Conservation (phyloP, 2,329 filamentous ascomycete species). For the Periglandula ipomoeae region DNA sequence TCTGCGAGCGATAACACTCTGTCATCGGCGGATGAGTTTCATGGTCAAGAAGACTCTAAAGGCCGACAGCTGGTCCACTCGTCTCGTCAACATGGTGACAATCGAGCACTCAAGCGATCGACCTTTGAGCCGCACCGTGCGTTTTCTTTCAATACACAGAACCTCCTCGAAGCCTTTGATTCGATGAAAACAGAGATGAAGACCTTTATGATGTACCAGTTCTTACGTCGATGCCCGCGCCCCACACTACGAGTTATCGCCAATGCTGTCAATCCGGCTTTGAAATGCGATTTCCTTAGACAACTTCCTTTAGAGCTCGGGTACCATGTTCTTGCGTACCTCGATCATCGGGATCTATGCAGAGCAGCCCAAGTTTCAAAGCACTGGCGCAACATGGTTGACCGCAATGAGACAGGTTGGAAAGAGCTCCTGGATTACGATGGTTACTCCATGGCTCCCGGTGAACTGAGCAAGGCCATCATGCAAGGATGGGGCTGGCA, state of each 20-base stretch:
- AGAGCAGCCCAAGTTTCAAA: slow-evolving; percentile 88
- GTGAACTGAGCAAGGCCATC: slow-evolving; percentile 80
- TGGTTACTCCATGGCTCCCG: slow-evolving; percentile 67
- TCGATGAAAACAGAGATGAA: slow-evolving; percentile 86
- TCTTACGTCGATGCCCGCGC: slow-evolving; percentile 78
- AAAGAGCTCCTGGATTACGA: slow-evolving; percentile 83
- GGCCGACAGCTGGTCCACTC: slow-evolving; percentile 9
- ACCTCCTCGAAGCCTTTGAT: slow-evolving; percentile 83
- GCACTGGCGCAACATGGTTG: slow-evolving; percentile 83
- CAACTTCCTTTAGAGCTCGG: slow-evolving; percentile 79
- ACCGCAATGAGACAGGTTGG: slow-evolving; percentile 92
- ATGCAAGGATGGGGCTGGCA: slow-evolving; percentile 97
- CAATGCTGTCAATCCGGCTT: slow-evolving; percentile 80
- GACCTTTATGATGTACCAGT: slow-evolving; percentile 92
- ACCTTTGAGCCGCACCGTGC: slow-evolving; percentile 10
- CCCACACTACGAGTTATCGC: slow-evolving; percentile 85
- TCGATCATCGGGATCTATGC: slow-evolving; percentile 80
- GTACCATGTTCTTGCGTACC: slow-evolving; percentile 77
- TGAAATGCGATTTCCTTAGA: slow-evolving; percentile 88
- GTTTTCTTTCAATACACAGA: slow-evolving; percentile 68
- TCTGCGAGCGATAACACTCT: slow-evolving; percentile 18
- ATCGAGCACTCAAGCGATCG: slow-evolving; percentile 2
- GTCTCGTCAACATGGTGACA: slow-evolving; percentile 13
- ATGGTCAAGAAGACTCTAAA: slow-evolving; percentile 22
- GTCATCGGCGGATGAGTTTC: slow-evolving; percentile 32